phyloP scores from a whole-genome alignment of 2,329 filamentous ascomycete species.

The Pyrenochaeta sp. region DNA sequence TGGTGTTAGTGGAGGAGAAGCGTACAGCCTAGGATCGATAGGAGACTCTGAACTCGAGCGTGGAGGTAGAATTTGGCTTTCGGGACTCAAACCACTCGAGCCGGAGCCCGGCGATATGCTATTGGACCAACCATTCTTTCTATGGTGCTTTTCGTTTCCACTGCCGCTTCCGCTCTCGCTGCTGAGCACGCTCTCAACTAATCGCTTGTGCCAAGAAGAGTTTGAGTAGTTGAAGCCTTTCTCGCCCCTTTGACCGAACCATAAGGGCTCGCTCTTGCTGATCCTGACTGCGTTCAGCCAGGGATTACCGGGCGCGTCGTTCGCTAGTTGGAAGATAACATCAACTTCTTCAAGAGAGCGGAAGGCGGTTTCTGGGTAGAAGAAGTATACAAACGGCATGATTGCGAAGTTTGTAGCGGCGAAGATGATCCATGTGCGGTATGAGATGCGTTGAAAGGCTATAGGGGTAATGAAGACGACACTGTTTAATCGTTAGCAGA shows the following conservation, averaged over 20 bases:
- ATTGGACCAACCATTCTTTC: background rate
- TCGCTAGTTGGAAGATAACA: slow-evolving; percentile 64
- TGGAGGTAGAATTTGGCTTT: background rate
- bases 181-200: slow-evolving; percentile 23
- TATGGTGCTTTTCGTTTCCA: slow-evolving; percentile 7
- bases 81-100: slow-evolving; percentile 7
- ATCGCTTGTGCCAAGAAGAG: slow-evolving; percentile 35
- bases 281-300: slow-evolving; percentile 59
- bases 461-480: slow-evolving; percentile 73
- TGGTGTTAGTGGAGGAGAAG: slow-evolving; percentile 4
- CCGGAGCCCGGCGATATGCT: background rate
- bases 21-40: slow-evolving; percentile 13
- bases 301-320: slow-evolving; percentile 59
- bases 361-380: slow-evolving; percentile 68
- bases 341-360: slow-evolving; percentile 72
- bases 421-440: slow-evolving; percentile 67
- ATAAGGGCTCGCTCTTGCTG: slow-evolving; percentile 61
- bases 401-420: slow-evolving; percentile 61
- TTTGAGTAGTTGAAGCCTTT: slow-evolving; percentile 55
- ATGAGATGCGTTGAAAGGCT: slow-evolving; percentile 63
- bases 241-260: slow-evolving; percentile 66
- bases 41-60: slow-evolving; percentile 12
- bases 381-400: slow-evolving; percentile 64
- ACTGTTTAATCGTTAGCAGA: slow-evolving; percentile 53
- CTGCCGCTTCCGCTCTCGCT: slow-evolving; percentile 23